A percentile compares a stretch with the other conserved stretches of the same genome.
Evolutionary conservation across 106 monocot genomes (phyloP).

Genomic region (Narthecium ossifragum): DNA sequence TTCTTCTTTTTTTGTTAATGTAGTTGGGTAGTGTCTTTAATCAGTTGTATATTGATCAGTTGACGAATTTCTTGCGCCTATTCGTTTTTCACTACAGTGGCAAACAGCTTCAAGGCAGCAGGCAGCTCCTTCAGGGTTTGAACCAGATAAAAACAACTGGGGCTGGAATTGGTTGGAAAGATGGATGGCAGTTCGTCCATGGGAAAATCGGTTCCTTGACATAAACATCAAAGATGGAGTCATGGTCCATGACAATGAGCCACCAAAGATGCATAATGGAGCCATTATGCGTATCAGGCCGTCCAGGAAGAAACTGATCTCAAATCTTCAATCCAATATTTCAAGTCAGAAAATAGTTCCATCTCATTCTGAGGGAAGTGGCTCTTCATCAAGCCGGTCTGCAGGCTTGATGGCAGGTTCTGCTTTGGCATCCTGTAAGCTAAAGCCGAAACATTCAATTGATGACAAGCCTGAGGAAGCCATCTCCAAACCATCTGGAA

Average conservation of each 20-base stretch:
- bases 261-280: conserved; percentile 19
- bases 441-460: conserved; percentile 22
- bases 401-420: conserved; percentile 9
- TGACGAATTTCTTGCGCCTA: too few species aligned
- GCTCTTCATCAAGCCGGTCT: conserved; percentile 37
- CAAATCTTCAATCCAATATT: conserved; percentile 25
- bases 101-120: conserved; percentile 68
- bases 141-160: conserved; percentile 80
- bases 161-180: conserved; percentile 96
- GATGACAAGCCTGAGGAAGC: conserved; percentile 39
- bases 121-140: conserved; percentile 29
- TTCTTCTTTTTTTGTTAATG: too few species aligned
- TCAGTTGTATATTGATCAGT: too few species aligned
- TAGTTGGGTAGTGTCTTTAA: too few species aligned
- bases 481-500: conserved; percentile 33
- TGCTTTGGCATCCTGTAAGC: conserved; percentile 7
- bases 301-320: conserved; percentile 24
- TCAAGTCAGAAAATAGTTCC: conserved; percentile 28
- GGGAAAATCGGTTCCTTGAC: conserved; percentile 94
- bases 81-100: conserved; percentile 42
- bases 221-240: conserved; percentile 64
- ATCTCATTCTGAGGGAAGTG: conserved; percentile 50
- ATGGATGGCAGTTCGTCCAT: conserved; percentile 97
- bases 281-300: conserved; percentile 24
- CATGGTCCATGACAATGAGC: conserved; percentile 11